Percentiles rank a stretch among this genome's conserved stretches.
phyloP scores from a whole-genome alignment of 208 protist species.

The Trypanosoma rangeli region DNA sequence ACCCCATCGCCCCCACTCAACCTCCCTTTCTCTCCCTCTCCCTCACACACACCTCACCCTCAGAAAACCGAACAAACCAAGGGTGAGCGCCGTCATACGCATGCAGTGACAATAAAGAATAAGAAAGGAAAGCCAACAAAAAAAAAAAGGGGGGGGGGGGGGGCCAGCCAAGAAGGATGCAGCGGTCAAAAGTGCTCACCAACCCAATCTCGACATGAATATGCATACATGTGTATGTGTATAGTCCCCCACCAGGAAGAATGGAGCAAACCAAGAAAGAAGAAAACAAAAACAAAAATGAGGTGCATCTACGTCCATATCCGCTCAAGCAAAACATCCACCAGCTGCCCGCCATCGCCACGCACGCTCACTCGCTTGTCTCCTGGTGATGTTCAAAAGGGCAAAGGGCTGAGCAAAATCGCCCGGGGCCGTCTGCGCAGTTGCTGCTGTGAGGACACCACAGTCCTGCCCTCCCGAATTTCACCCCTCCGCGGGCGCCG shows the following conservation, averaged over 20 bases:
- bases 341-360: slow-evolving; percentile 14
- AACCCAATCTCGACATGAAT: too few species aligned
- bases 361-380: background rate
- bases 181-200: too few species aligned
- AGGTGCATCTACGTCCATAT: background rate
- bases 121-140: background rate
- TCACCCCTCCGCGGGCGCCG: background rate
- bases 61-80: too few species aligned
- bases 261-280: background rate
- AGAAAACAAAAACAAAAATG: background rate
- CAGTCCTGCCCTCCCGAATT: background rate
- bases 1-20: too few species aligned
- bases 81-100: too few species aligned
- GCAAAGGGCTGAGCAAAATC: slow-evolving; percentile 9
- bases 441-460: background rate
- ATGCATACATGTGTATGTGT: background rate
- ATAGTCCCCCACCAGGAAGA: background rate
- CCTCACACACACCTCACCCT: too few species aligned
- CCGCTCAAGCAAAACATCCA: slow-evolving; percentile 27
- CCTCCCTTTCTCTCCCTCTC: too few species aligned
- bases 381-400: background rate
- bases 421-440: background rate
- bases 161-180: background rate
- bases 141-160: background rate
- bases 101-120: too few species aligned